Conservation (phyloP, 129 eudicot genomes). For the Arctium minus region DNA sequence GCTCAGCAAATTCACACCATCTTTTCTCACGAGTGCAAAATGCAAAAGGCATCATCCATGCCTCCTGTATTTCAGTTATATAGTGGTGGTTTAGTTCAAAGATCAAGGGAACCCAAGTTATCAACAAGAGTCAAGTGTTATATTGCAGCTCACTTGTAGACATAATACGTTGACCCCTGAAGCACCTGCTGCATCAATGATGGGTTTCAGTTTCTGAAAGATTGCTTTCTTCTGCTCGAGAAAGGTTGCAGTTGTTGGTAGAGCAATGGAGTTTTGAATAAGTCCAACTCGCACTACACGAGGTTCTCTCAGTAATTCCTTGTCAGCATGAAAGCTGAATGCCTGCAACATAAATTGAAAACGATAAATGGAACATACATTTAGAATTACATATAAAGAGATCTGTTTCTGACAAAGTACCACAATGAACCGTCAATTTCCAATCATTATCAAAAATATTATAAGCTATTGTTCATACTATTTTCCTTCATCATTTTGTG, state of each 20-base stretch:
- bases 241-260: constrained; percentile 76
- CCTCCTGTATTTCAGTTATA: constrained; percentile 54
- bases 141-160: constrained; percentile 63
- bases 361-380: not conserved
- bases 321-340: constrained; percentile 69
- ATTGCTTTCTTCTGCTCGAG: constrained; percentile 71
- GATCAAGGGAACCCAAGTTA: not conserved
- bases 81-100: not conserved
- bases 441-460: not conserved
- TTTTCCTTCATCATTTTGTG: not conserved
- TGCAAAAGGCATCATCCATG: constrained; percentile 99
- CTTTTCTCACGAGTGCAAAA: constrained; percentile 98
- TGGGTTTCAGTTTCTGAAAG: constrained; percentile 76
- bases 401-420: not conserved
- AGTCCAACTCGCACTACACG: constrained; percentile 85
- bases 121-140: not conserved
- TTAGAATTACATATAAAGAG: not conserved
- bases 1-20: constrained; percentile 99
- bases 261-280: constrained; percentile 80
- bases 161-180: constrained; percentile 92
- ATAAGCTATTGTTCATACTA: not conserved
- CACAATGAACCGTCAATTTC: not conserved
- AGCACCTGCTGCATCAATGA: constrained; percentile 91
- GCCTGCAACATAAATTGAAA: constrained; percentile 45
- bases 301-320: constrained; percentile 80